These are phyloP conservation scores for Limnomonas spitsbergensis DNA, from an alignment of 139 green algal species.

Conservation along the genomic window DNA sequence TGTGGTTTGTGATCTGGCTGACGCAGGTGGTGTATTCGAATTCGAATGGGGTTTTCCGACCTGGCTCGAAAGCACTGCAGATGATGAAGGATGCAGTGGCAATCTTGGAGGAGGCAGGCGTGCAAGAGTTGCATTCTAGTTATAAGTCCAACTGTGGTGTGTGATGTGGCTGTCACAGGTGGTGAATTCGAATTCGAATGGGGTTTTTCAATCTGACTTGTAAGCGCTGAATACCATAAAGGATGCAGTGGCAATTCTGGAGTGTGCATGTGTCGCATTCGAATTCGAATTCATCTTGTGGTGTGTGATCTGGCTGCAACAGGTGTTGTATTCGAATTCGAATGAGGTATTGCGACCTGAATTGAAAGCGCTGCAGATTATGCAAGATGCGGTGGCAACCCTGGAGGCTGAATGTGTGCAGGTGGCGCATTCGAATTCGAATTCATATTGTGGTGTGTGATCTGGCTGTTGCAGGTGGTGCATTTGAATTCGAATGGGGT, in stretches of 20 bases:
- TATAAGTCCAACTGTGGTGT: neutral
- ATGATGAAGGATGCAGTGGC: constrained; percentile 33
- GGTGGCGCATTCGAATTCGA: neutral
- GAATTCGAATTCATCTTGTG: neutral
- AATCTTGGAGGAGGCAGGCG: constrained; percentile 39
- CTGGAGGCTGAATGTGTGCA: constrained; percentile 34
- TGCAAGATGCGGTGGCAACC: constrained; percentile 21
- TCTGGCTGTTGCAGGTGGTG: no score
- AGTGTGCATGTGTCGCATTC: constrained; percentile 17
- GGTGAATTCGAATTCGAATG: no score
- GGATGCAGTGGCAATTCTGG: constrained; percentile 30
- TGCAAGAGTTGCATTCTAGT: neutral
- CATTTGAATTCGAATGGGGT: no score
- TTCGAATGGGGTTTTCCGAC: no score
- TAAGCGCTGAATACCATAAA: constrained; percentile 24
- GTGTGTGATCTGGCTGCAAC: no score
- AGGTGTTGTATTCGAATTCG: no score
- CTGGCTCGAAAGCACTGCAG: constrained; percentile 1
- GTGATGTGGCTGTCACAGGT: no score
- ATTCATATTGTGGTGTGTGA: neutral
- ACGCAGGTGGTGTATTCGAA: no score
- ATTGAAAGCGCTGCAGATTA: constrained; percentile 14
- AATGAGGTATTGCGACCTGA: no score
- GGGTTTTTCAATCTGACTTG: neutral
- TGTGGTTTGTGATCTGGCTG: neutral